phyloP scores from a whole-genome alignment of 352 stramenopile genomes.

The Aphanomyces cochlioides region DNA sequence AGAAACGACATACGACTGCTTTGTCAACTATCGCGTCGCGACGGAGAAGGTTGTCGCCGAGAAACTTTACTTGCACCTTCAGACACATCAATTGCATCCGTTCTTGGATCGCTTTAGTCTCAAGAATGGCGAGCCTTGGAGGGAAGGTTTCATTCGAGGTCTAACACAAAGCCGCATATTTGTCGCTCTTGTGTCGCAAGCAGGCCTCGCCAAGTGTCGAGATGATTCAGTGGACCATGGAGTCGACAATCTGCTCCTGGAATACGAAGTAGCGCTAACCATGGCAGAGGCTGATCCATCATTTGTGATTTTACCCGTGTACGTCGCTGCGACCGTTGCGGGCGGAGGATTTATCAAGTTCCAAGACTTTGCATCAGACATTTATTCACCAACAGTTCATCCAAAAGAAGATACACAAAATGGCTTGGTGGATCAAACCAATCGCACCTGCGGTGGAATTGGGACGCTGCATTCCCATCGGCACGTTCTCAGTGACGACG shows the following conservation, averaged over 20 bases:
- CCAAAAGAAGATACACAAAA: not conserved
- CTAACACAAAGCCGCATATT: conserved; percentile 13
- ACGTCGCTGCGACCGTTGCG: not conserved
- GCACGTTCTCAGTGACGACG: not conserved
- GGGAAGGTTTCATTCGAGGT: conserved; percentile 17
- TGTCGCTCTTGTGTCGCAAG: conserved; percentile 4
- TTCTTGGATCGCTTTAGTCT: conserved; percentile 16
- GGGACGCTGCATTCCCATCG: not conserved
- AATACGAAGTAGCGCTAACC: conserved; percentile 13
- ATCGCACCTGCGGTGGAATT: too few species aligned
- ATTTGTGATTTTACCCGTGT: conserved; percentile 14
- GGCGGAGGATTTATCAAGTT: conserved; percentile 17
- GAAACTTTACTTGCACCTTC: conserved; percentile 22
- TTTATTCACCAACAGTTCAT: conserved; percentile 11
- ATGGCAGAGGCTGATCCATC: not conserved
- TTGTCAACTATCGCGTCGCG: conserved; percentile 19
- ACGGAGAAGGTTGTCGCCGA: conserved; percentile 16
- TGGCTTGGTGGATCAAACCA: too few species aligned
- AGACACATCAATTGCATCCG: not conserved
- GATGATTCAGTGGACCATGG: conserved; percentile 4
- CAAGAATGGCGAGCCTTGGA: conserved; percentile 20
- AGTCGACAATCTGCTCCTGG: conserved; percentile 15
- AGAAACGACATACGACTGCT: conserved; percentile 8
- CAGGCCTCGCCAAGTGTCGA: not conserved
- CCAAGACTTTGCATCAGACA: conserved; percentile 10